Evolutionary conservation across 805 yeast genomes (phyloP).

Genomic region (Candida lessepsii): DNA sequence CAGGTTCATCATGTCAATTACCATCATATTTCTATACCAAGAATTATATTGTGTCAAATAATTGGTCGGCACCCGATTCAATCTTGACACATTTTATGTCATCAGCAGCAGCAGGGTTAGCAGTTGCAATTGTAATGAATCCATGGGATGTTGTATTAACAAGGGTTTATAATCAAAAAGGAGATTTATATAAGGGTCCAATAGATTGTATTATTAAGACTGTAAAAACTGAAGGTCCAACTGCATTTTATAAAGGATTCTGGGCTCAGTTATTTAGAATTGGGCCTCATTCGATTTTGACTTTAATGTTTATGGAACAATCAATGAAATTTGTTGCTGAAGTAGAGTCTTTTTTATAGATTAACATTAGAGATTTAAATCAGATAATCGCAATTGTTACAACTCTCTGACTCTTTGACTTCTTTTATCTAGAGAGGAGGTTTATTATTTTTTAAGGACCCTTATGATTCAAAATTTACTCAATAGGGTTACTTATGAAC

Average conservation of each 20-base stretch:
- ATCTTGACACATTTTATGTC: conserved; percentile 65
- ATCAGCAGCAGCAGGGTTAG: conserved; percentile 79
- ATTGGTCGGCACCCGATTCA: conserved; percentile 60
- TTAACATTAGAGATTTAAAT: too few species aligned
- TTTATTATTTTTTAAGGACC: too few species aligned
- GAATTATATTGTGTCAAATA: conserved; percentile 51
- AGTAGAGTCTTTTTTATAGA: conserved; percentile 23
- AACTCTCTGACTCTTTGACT: too few species aligned
- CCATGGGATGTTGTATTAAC: conserved; percentile 97
- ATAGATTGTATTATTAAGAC: conserved; percentile 88
- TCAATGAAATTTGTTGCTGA: conserved; percentile 61
- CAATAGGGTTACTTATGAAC: too few species aligned
- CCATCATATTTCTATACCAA: conserved; percentile 86
- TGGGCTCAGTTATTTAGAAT: conserved; percentile 89
- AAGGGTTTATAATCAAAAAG: conserved; percentile 92
- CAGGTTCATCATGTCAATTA: conserved; percentile 92
- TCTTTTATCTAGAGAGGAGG: too few species aligned
- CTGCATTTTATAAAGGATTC: conserved; percentile 92
- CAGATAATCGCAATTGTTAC: too few species aligned
- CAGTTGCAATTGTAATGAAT: conserved; percentile 94
- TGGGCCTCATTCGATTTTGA: conserved; percentile 91
- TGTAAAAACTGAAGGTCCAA: conserved; percentile 74
- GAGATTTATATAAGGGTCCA: conserved; percentile 81
- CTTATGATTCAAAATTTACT: too few species aligned
- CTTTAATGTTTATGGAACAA: conserved; percentile 94